Percentiles rank a stretch among this genome's conserved stretches.
Conservation (phyloP, 2,329 filamentous ascomycete genomes). For the Mollisiaceae sp. region DNA sequence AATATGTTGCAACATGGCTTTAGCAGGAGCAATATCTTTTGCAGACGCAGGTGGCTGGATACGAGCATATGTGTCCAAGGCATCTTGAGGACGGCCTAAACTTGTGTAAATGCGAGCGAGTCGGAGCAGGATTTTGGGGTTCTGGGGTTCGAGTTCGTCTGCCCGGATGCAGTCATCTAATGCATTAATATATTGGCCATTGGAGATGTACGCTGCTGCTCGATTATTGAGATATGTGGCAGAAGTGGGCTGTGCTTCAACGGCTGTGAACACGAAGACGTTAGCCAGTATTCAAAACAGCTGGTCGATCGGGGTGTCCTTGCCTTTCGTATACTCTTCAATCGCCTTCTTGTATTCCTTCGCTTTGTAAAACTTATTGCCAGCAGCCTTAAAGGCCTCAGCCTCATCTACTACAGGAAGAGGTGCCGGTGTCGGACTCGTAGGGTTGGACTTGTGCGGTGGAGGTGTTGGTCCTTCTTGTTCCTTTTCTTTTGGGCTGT, state of each 20-base stretch:
- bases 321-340: constrained; percentile 94
- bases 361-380: constrained; percentile 97
- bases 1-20: constrained; percentile 84
- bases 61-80: constrained; percentile 78
- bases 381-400: constrained; percentile 88
- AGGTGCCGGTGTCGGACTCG: constrained; percentile 58
- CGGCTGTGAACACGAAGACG: constrained; percentile 60
- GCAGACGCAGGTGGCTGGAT: constrained; percentile 81
- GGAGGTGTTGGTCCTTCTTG: constrained; percentile 70
- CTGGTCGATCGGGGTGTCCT: constrained; percentile 4
- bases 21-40: constrained; percentile 84
- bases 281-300: constrained; percentile 16
- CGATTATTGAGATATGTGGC: constrained; percentile 93
- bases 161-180: constrained; percentile 86
- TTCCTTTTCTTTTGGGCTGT: constrained; percentile 46
- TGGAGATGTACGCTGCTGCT: constrained; percentile 91
- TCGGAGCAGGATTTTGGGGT: constrained; percentile 86
- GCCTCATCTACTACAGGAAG: constrained; percentile 67
- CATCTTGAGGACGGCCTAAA: constrained; percentile 85
- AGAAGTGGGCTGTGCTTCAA: constrained; percentile 84
- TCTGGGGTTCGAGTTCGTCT: constrained; percentile 81
- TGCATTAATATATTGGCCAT: constrained; percentile 77
- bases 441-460: constrained; percentile 70
- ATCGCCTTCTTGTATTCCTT: constrained; percentile 88
- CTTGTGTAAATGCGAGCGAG: constrained; percentile 89